phyloP scores from a whole-genome alignment of 495 filamentous ascomycete species.

The Alectoria sarmentosa region DNA sequence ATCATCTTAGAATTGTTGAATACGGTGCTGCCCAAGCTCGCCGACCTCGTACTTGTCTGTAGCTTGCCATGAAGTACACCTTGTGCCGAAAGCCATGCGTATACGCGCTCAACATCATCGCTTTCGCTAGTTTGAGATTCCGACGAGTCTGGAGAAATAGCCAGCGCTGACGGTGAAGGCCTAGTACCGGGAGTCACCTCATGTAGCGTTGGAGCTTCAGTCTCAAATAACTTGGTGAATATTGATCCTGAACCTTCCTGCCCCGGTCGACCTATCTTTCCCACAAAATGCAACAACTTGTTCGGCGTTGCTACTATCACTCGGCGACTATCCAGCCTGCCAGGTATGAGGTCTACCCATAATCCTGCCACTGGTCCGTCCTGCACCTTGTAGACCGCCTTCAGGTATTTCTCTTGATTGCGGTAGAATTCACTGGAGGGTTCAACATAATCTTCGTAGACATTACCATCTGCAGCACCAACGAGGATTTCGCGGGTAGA shows the following conservation, averaged over 20 bases:
- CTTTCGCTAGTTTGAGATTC: conserved; percentile 41
- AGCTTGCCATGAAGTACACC: conserved; percentile 85
- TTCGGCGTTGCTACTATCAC: conserved; percentile 71
- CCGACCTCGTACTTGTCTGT: conserved; percentile 39
- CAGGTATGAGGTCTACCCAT: conserved; percentile 65
- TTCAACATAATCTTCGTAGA: conserved; percentile 96
- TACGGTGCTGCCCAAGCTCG: conserved; percentile 57
- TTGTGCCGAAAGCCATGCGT: conserved; percentile 83
- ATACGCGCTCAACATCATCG: conserved; percentile 56
- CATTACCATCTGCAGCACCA: conserved; percentile 82
- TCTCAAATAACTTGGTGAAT: conserved; percentile 81
- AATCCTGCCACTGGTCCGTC: conserved; percentile 77
- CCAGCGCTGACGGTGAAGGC: conserved; percentile 55
- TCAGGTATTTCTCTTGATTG: conserved; percentile 87
- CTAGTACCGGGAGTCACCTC: conserved; percentile 52
- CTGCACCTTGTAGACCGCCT: conserved; percentile 65
- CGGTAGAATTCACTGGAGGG: conserved; percentile 88
- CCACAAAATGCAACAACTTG: conserved; percentile 69
- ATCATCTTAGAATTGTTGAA: conserved; percentile 69
- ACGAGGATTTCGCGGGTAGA: conserved; percentile 94
- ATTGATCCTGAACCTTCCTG: conserved; percentile 75
- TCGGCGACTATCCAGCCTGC: conserved; percentile 60
- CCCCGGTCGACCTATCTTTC: conserved; percentile 63
- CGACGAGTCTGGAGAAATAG: conserved; percentile 65
- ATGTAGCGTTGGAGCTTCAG: conserved; percentile 66